Base-by-base conservation (phyloP, 1,284 basidiomycete genomes). In the Coriolopsis trogii region DNA sequence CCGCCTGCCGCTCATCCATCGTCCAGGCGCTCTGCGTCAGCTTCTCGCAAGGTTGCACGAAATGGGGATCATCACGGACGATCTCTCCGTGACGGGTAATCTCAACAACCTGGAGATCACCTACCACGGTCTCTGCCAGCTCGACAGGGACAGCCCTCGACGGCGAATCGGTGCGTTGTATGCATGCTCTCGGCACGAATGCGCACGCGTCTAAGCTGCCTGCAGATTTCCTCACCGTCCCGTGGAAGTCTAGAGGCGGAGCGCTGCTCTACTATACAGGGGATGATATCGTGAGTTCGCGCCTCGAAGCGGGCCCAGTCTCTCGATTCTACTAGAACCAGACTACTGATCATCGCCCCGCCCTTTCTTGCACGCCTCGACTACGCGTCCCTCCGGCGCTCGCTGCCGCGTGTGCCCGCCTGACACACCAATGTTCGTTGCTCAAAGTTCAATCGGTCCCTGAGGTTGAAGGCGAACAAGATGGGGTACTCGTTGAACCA, bases 261-360 rank as follows among this genome's bases (percentile, higher is more conserved):
- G 93, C 93, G 0, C 68, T 95, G 50, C 73, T 97, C 20, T 96
- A 96, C 71, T 96, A 94, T 65, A 95, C 92, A 28, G 90, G 91
- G 2, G 91, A 93, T 63, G 89, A 91, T 66, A 89, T 93, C 46
- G 91, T 91, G 64, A 63, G 83, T 70, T n/a, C n/a, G n/a, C n/a
- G n/a, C n/a, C n/a, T n/a, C n/a, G n/a, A n/a, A n/a, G n/a, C n/a
- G n/a, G n/a, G n/a, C n/a, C n/a, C n/a, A n/a, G n/a, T n/a, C n/a
- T n/a, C n/a, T n/a, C n/a, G n/a, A n/a, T n/a, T n/a, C n/a, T n/a
- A n/a, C n/a, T n/a, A n/a, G n/a, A n/a, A n/a, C n/a, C n/a, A n/a
- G n/a, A n/a, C n/a, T n/a, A n/a, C n/a, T n/a, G n/a, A n/a, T n/a
- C n/a, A n/a, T n/a, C n/a, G n/a, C n/a, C n/a, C n/a, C n/a, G n/a